Evolutionary conservation across 2,329 filamentous ascomycete species (phyloP).

Genomic region (Berkeleyomyces rouxiae): DNA sequence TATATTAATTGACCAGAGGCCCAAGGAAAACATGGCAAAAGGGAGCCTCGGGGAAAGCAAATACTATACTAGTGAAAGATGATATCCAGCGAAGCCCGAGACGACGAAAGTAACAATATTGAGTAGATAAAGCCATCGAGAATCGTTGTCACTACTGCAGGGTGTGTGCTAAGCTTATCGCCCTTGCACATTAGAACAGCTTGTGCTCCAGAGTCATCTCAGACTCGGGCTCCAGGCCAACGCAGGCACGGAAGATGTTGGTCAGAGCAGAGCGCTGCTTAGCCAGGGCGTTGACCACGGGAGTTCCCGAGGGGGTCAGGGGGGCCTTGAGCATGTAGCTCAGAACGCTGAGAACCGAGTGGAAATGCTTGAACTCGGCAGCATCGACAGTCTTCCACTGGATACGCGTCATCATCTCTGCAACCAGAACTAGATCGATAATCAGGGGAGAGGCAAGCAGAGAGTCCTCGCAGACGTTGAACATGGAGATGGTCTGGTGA

Average conservation of each 20-base stretch:
- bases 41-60: not conserved
- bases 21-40: conserved; percentile 1
- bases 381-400: conserved; percentile 60
- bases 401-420: conserved; percentile 98
- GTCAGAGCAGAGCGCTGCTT: conserved; percentile 91
- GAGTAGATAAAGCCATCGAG: not conserved
- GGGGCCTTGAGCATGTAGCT: conserved; percentile 99
- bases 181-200: conserved; percentile 46
- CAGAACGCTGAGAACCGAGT: conserved; percentile 88
- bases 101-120: conserved; percentile 2
- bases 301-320: conserved; percentile 81
- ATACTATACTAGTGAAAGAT: not conserved
- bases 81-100: not conserved
- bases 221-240: conserved; percentile 90
- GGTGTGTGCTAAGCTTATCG: not conserved
- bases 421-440: conserved; percentile 82
- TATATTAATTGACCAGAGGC: not conserved
- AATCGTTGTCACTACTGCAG: too few relatives aligned
- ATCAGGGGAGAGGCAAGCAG: conserved; percentile 90
- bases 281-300: conserved; percentile 84
- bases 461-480: conserved; percentile 98
- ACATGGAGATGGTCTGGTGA: conserved; percentile 93
- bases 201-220: conserved; percentile 99
- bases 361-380: conserved; percentile 75
- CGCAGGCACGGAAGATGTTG: conserved; percentile 97